Evolutionary conservation across 805 yeast species (phyloP).

Genomic region (Suhomyces sp.): DNA sequence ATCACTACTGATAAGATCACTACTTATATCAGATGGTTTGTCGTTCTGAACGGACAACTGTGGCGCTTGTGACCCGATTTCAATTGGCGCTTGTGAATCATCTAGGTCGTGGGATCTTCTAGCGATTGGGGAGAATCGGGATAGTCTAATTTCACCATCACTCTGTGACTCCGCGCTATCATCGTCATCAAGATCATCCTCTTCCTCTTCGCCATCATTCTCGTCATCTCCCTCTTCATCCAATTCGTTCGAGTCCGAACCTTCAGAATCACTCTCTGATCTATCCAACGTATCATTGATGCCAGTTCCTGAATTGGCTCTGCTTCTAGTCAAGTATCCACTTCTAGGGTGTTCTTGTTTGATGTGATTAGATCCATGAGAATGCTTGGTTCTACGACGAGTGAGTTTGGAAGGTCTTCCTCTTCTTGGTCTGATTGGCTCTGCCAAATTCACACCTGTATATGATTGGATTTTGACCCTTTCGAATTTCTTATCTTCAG

Average conservation of each 20-base stretch:
- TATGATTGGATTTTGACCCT: slow-evolving; percentile 33
- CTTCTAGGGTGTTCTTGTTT: not conserved
- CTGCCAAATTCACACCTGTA: slow-evolving; percentile 34
- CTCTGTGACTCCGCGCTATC: not conserved
- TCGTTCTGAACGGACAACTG: slow-evolving; percentile 9
- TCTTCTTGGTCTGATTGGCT: too few species aligned
- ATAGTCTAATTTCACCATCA: too few species aligned
- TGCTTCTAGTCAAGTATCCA: not conserved
- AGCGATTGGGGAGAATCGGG: too few species aligned
- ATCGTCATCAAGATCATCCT: not conserved
- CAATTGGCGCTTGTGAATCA: not conserved
- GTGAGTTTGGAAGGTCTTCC: too few species aligned
- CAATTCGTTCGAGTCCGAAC: too few species aligned
- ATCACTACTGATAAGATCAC: slow-evolving; percentile 16
- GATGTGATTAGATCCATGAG: not conserved
- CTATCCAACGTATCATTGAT: too few species aligned
- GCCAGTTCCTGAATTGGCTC: slow-evolving; percentile 5
- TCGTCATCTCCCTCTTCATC: slow-evolving; percentile 11
- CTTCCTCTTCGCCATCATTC: slow-evolving; percentile 7
- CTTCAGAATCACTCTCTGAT: too few species aligned
- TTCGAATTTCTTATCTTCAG: slow-evolving; percentile 25
- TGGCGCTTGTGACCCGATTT: not conserved
- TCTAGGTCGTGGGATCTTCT: too few species aligned
- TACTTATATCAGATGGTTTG: slow-evolving; percentile 15
- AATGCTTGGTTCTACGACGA: too few species aligned